phyloP scores from a whole-genome alignment of 2,329 filamentous ascomycete genomes.

The Neofusicoccum laricinum region DNA sequence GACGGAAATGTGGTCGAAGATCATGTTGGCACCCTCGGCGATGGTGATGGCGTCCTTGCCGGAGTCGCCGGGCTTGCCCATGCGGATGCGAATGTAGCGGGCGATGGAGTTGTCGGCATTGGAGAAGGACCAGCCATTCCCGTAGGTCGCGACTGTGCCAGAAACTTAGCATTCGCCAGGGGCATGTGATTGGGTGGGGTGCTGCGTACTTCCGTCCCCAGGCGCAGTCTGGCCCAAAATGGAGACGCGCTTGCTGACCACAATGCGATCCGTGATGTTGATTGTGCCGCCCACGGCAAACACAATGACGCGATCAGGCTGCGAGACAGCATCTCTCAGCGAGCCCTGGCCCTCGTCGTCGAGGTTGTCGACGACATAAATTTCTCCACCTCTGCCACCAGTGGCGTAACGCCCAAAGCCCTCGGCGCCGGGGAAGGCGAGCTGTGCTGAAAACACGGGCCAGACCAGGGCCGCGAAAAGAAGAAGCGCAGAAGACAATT shows the following conservation, averaged over 20 bases:
- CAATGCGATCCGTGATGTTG: conserved; percentile 46
- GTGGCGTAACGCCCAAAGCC: conserved; percentile 49
- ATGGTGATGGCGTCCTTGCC: conserved; percentile 56
- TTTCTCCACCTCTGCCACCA: conserved; percentile 46
- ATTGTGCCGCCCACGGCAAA: conserved; percentile 52
- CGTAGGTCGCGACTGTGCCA: conserved; percentile 48
- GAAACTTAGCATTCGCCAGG: conserved; percentile 20
- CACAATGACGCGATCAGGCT: conserved; percentile 48
- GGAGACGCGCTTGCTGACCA: conserved; percentile 48
- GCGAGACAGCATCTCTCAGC: conserved; percentile 50
- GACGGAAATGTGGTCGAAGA: conserved; percentile 55
- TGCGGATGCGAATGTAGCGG: conserved; percentile 55
- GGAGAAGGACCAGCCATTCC: conserved; percentile 53
- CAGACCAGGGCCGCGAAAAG: conserved; percentile 12
- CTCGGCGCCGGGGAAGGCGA: conserved; percentile 52
- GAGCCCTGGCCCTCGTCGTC: conserved; percentile 49
- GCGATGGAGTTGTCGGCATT: conserved; percentile 54
- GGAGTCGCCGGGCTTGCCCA: conserved; percentile 50
- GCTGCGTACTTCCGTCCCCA: conserved; percentile 37
- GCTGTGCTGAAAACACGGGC: conserved; percentile 18
- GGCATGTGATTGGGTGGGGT: neutral
- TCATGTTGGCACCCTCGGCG: conserved; percentile 53
- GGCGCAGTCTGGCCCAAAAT: conserved; percentile 53
- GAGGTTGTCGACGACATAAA: conserved; percentile 51
- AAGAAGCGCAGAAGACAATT: neutral